Conservation (phyloP, 768 basidiomycete genomes). For the Cubamyces lactineus region DNA sequence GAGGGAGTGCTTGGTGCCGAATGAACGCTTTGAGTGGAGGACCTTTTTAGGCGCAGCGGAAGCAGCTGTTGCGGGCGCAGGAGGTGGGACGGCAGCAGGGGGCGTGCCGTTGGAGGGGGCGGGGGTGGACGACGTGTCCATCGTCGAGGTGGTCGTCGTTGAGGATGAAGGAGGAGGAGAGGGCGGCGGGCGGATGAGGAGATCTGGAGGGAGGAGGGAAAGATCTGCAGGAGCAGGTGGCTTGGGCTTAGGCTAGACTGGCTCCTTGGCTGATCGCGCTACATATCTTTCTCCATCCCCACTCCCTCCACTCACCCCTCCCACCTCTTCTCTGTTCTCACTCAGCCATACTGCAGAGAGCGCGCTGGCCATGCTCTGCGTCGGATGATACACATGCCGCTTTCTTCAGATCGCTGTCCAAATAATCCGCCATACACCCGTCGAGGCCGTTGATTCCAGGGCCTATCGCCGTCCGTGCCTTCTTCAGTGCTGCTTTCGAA, state of each 20-base stretch:
- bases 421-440: too few relatives aligned
- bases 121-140: conserved; percentile 15
- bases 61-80: neutral
- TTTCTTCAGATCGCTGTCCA: too few relatives aligned
- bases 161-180: neutral
- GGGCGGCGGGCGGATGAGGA: neutral
- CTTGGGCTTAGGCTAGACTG: neutral
- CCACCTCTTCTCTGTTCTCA: neutral
- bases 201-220: neutral
- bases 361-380: too few relatives aligned
- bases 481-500: neutral
- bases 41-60: conserved; percentile 24
- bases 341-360: too few relatives aligned
- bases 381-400: too few relatives aligned
- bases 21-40: conserved; percentile 58
- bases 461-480: too few relatives aligned
- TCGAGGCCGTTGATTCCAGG: too few relatives aligned
- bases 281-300: conserved; percentile 4
- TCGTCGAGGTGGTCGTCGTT: neutral
- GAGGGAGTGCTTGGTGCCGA: conserved; percentile 48
- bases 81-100: neutral
- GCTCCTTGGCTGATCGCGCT: neutral
- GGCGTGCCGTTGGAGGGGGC: conserved; percentile 10
- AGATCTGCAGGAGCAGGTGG: neutral
- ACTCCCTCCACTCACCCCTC: neutral